These are phyloP conservation scores for Mrakia blollopis DNA, from an alignment of 768 basidiomycete species.

Conservation along the genomic window DNA sequence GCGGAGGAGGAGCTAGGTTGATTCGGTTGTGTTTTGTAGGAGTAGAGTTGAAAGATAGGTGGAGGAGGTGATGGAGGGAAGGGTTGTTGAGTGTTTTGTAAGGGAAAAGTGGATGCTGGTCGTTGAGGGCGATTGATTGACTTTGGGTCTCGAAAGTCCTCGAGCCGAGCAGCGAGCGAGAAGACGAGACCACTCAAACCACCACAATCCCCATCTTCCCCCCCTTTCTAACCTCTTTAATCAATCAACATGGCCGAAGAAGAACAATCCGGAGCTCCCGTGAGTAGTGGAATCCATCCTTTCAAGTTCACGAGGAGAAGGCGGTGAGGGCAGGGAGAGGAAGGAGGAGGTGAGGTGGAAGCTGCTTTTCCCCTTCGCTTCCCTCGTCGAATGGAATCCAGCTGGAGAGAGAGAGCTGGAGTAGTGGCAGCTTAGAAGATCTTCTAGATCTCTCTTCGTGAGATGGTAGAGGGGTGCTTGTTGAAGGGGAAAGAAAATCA, in stretches of 20 bases:
- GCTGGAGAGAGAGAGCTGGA: neutral
- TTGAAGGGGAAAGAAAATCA: neutral
- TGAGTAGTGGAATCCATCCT: neutral
- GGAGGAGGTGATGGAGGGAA: neutral
- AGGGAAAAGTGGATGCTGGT: neutral
- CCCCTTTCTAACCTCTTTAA: neutral
- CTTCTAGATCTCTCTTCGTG: neutral
- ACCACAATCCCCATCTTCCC: neutral
- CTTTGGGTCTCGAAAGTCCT: neutral
- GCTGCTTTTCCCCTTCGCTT: neutral
- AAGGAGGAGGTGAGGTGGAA: constrained; percentile 1
- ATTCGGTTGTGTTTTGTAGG: no score
- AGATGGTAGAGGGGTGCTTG: neutral
- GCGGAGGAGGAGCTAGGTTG: no score
- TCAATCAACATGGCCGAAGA: constrained; percentile 30
- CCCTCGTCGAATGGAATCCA: neutral
- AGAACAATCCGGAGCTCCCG: constrained; percentile 27
- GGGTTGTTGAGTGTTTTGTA: neutral
- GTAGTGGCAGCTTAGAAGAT: neutral
- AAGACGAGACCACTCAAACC: neutral
- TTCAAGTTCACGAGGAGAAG: neutral
- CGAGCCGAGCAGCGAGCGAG: neutral
- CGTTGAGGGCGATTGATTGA: neutral
- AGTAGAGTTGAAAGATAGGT: no score
- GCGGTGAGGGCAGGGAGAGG: neutral